phyloP scores from a whole-genome alignment of 2,329 filamentous ascomycete genomes.

The Akanthomyces dipterigenus region DNA sequence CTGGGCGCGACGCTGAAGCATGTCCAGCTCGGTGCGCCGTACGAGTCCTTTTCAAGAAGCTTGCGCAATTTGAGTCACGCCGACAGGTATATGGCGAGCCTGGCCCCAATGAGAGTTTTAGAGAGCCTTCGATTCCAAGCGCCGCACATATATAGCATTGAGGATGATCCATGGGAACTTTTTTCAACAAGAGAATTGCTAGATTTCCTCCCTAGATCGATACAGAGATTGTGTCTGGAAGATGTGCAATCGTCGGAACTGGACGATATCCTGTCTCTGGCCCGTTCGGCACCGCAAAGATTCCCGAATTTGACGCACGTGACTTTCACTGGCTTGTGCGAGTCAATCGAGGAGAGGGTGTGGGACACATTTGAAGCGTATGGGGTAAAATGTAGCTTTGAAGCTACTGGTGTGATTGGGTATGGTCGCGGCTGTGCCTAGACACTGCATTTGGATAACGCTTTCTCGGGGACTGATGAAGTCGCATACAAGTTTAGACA shows the following conservation, averaged over 20 bases:
- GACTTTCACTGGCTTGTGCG: background rate
- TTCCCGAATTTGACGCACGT: background rate
- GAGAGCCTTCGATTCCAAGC: background rate
- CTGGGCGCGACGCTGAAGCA: background rate
- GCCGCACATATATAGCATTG: background rate
- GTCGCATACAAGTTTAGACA: too few species aligned
- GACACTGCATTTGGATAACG: too few species aligned
- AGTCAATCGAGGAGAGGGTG: too few species aligned
- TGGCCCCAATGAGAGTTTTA: background rate
- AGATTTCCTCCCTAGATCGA: background rate
- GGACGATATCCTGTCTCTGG: background rate
- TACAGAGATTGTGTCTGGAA: background rate
- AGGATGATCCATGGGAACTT: background rate
- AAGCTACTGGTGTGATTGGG: too few species aligned
- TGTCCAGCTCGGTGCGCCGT: background rate
- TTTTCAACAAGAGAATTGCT: background rate
- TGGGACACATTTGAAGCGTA: too few species aligned
- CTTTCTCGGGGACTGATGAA: too few species aligned
- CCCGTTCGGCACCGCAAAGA: background rate
- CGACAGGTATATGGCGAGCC: background rate
- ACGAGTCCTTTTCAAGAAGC: background rate
- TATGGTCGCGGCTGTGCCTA: too few species aligned
- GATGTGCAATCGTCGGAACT: background rate
- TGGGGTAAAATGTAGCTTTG: too few species aligned
- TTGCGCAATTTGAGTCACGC: too few species aligned